phyloP scores from a whole-genome alignment of 225 moss, liverwort and hornwort genomes.

The Straminergon stramineum region DNA sequence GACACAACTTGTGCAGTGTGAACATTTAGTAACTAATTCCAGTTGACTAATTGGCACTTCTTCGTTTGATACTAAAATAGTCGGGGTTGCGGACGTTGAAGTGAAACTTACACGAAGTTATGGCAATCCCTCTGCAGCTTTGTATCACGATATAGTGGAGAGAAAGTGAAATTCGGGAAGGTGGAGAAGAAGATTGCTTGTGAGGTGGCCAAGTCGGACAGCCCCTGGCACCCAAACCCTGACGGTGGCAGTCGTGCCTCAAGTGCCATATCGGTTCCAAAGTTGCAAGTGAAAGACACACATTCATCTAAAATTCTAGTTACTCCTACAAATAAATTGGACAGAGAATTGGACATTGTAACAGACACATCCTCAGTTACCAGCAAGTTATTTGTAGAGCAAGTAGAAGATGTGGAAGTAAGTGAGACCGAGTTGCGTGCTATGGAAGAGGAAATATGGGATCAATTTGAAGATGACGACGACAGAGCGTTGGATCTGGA shows the following conservation, averaged over 20 bases:
- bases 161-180: constrained; percentile 65
- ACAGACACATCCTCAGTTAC: not conserved
- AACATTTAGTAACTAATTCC: not conserved
- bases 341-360: not conserved
- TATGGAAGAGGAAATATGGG: constrained; percentile 70
- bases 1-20: not conserved
- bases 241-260: constrained; percentile 3
- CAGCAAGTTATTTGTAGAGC: not conserved
- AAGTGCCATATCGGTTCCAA: constrained; percentile 25
- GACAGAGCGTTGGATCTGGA: constrained; percentile 72
- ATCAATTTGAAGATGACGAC: constrained; percentile 77
- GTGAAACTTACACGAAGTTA: not conserved
- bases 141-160: constrained; percentile 41
- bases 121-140: constrained; percentile 42
- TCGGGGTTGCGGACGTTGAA: not conserved
- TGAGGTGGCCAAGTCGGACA: constrained; percentile 61
- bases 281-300: constrained; percentile 50
- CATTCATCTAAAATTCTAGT: not conserved
- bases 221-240: constrained; percentile 51
- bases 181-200: constrained; percentile 63
- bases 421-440: constrained; percentile 28
- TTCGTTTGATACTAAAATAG: not conserved
- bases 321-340: not conserved
- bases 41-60: not conserved
- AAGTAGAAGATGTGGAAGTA: not conserved